Conservation (phyloP, 441 rosid species). For the Pelargonium citronellum region DNA sequence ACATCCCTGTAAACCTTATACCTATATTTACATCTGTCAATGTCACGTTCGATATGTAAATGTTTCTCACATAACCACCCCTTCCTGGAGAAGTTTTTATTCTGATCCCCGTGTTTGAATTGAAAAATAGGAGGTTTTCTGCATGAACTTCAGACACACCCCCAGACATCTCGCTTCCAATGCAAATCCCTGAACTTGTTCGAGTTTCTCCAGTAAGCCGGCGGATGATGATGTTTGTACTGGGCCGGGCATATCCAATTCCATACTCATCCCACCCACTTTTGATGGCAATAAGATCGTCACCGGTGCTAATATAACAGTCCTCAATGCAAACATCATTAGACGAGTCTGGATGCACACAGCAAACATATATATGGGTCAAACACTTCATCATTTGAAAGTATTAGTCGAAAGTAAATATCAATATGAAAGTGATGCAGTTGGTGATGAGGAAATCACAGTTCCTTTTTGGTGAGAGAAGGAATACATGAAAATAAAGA, state of each 20-base stretch:
- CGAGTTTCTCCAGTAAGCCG: constrained; percentile 62
- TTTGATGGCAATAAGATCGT: constrained; percentile 80
- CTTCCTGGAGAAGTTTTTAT: constrained; percentile 89
- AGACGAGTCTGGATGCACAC: constrained; percentile 60
- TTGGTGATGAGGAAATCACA: neutral
- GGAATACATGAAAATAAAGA: too few relatives aligned
- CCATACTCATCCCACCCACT: constrained; percentile 99
- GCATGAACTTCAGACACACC: constrained; percentile 78
- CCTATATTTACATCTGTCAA: constrained; percentile 54
- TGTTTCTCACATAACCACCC: constrained; percentile 83
- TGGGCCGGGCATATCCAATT: constrained; percentile 62
- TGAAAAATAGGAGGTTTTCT: constrained; percentile 50
- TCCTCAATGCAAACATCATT: constrained; percentile 83
- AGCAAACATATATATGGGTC: constrained; percentile 2
- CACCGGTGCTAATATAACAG: constrained; percentile 84
- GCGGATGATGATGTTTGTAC: constrained; percentile 62
- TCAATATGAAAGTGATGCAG: neutral
- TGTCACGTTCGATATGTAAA: constrained; percentile 53
- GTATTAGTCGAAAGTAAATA: neutral
- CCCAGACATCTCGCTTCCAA: constrained; percentile 98
- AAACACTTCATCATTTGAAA: neutral
- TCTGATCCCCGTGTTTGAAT: constrained; percentile 61
- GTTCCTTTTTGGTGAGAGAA: neutral
- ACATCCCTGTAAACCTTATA: constrained; percentile 57
- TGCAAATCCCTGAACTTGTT: constrained; percentile 68